Evolutionary conservation across 805 yeast species (phyloP).

Genomic region (Yarrowia sp.): DNA sequence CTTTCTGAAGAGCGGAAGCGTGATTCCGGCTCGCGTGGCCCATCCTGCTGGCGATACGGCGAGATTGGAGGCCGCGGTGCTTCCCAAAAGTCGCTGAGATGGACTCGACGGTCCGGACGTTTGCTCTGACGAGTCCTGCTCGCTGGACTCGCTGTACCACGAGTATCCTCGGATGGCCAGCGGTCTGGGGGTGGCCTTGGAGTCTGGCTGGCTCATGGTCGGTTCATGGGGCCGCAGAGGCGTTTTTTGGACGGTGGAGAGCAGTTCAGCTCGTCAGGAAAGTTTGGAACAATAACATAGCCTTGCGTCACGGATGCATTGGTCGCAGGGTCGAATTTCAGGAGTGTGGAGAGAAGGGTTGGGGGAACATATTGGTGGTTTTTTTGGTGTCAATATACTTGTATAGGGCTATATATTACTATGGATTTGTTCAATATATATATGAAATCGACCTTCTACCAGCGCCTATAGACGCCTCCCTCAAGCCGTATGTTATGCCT

Average conservation of each 20-base stretch:
- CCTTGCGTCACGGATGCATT: neutral
- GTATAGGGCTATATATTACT: neutral
- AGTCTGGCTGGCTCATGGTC: slow-evolving; percentile 3
- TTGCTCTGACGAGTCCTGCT: slow-evolving; percentile 14
- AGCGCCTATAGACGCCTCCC: neutral
- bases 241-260: neutral
- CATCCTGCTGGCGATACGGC: slow-evolving; percentile 5
- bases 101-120: neutral
- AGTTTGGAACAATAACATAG: slow-evolving; percentile 18
- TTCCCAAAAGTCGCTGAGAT: slow-evolving; percentile 13
- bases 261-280: neutral
- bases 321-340: neutral
- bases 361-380: no score
- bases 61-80: neutral
- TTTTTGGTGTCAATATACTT: no score
- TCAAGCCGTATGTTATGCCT: neutral
- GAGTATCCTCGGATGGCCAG: slow-evolving; percentile 12
- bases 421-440: no score
- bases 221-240: neutral
- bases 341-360: neutral
- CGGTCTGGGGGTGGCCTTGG: slow-evolving; percentile 6
- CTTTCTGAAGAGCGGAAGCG: slow-evolving; percentile 31
- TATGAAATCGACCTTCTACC: neutral
- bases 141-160: slow-evolving; percentile 19
- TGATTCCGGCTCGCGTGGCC: slow-evolving; percentile 8